Percentiles rank a stretch among this genome's conserved stretches.
Evolutionary conservation across 176 grass and related monocot genomes (phyloP).

Genomic region (Oryza rufipogon): DNA sequence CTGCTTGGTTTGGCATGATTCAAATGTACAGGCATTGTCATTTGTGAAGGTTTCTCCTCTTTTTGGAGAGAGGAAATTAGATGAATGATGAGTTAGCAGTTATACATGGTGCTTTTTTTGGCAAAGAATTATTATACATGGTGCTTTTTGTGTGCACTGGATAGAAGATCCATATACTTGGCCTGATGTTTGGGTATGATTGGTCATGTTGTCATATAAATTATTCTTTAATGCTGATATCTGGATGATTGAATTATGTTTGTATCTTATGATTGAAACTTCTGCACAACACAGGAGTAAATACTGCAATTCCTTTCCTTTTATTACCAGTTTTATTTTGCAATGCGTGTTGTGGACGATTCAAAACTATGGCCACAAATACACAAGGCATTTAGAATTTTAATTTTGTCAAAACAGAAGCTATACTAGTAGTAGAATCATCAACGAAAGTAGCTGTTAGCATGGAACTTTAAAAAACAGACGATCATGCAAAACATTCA

Average conservation of each 20-base stretch:
- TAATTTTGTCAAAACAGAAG: no score
- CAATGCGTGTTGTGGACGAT: neutral
- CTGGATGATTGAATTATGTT: neutral
- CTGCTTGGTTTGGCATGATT: conserved; percentile 43
- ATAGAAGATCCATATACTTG: conserved; percentile 16
- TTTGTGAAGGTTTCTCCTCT: neutral
- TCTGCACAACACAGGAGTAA: no score
- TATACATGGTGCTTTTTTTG: neutral
- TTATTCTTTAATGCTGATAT: neutral
- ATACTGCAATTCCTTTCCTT: no score
- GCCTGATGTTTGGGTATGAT: conserved; percentile 36
- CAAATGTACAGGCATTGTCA: conserved; percentile 45
- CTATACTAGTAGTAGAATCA: no score
- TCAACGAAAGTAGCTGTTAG: no score
- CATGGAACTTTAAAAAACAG: no score
- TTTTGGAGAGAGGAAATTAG: conserved; percentile 5
- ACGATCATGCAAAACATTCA: no score
- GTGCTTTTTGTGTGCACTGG: conserved; percentile 45
- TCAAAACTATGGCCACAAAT: neutral
- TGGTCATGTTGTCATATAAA: conserved; percentile 16
- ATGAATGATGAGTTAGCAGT: conserved; percentile 28
- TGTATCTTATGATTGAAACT: neutral
- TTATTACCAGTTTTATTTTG: neutral
- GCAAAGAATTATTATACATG: no score
- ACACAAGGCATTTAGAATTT: no score